Evolutionary conservation across 768 basidiomycete genomes (phyloP), one percentile per base, ranked within the genome.

Genomic region (Agrocybe praecox): DNA sequence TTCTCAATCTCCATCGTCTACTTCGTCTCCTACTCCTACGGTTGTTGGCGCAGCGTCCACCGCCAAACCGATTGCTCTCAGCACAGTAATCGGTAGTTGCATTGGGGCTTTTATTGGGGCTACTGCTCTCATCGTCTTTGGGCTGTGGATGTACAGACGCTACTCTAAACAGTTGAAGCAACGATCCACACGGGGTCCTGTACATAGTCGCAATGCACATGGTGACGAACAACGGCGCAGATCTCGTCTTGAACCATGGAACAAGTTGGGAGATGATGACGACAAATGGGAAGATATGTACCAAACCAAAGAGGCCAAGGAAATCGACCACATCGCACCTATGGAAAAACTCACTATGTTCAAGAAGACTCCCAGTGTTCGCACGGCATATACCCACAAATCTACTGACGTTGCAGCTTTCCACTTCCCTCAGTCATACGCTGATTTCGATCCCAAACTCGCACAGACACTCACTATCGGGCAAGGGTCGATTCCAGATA

Each of bases 311-410:
- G 67, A 65, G 43, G 56, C 59, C 54, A 77, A 75, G 59, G 78
- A 82, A 58, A 69, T 72, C 11, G 76, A 73, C 42, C 69, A 72
- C 46, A 72, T 81, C 7, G 77, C 75, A 2, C 77, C 84, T 26
- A 82, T 84, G 79, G 81, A 84, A 66, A 83, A 81, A 62, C 79
- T 87, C 53, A 85, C 79, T 34, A 85, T 87, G 84, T 87, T 89
- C 75, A 83, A 86, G 70, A 85, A 83, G 64, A 76, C 82, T 0
- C 79, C 79, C 5, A 87, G 85, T 65, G 71, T 81, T 36, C 74
- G 78, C 43, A 85, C 86, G 15, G 78, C 72, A 8, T 81, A 80
- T 56, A 81, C 81, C 45, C 71, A 75, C 64, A 77, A 78, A 55
- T 78, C 79, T 2, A 77, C 80, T 4, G 75, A 78, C 33, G 70